These are phyloP conservation scores for Murraya koenigii DNA, from an alignment of 345 rosid genomes.

Conservation along the genomic window DNA sequence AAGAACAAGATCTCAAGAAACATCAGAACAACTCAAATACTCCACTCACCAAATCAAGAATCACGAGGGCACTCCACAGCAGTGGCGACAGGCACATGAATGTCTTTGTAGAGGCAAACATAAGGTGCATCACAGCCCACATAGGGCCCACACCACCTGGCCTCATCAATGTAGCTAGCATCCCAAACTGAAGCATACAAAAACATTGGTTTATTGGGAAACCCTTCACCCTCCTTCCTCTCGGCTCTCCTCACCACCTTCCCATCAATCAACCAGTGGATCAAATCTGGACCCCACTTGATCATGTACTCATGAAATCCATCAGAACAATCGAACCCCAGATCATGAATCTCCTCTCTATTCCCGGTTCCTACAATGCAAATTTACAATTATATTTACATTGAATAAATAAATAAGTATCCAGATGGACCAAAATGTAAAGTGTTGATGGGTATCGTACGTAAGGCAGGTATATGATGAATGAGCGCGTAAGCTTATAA, in stretches of 20 bases:
- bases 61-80: conserved; percentile 31
- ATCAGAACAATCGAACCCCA: conserved; percentile 50
- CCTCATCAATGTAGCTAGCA: conserved; percentile 49
- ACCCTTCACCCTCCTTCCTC: conserved; percentile 40
- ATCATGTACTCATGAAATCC: conserved; percentile 55
- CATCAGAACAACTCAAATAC: background rate
- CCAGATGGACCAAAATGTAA: too few relatives aligned
- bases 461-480: too few relatives aligned
- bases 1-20: background rate
- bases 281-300: conserved; percentile 46
- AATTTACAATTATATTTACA: background rate
- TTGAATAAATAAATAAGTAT: too few relatives aligned
- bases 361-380: conserved; percentile 41
- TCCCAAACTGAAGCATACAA: conserved; percentile 61
- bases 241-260: conserved; percentile 47
- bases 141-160: conserved; percentile 47
- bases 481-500: too few relatives aligned
- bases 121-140: conserved; percentile 51
- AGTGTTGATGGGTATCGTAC: too few relatives aligned
- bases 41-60: conserved; percentile 22
- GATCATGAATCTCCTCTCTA: conserved; percentile 49
- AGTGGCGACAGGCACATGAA: conserved; percentile 41
- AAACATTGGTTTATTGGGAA: conserved; percentile 50
- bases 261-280: conserved; percentile 56
- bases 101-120: conserved; percentile 47